phyloP scores from a whole-genome alignment of 2,329 filamentous ascomycete genomes.

The Escovopsis sp. region DNA sequence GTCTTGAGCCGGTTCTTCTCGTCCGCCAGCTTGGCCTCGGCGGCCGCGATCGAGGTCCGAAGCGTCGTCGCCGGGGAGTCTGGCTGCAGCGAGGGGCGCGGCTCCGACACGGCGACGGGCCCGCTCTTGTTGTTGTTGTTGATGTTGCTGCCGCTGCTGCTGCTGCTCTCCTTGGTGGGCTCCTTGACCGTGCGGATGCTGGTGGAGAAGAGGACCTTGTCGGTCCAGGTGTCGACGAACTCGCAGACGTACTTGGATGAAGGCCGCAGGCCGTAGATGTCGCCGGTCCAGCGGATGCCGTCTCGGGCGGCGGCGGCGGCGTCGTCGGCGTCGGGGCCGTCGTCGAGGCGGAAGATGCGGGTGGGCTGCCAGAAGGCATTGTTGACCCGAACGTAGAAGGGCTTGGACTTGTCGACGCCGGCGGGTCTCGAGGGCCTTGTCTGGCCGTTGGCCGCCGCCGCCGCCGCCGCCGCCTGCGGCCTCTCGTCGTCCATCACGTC shows the following conservation, averaged over 20 bases:
- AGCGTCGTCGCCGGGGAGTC: slow-evolving; percentile 66
- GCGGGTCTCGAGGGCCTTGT: slow-evolving; percentile 20
- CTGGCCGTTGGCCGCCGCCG: slow-evolving; percentile 13
- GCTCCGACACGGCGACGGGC: slow-evolving; percentile 20
- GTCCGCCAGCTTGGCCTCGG: slow-evolving; percentile 55
- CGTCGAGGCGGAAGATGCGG: slow-evolving; percentile 43
- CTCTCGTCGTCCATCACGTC: slow-evolving; percentile 23
- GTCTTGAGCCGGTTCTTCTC: slow-evolving; percentile 55
- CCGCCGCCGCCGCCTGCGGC: not conserved
- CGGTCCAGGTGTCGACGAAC: slow-evolving; percentile 54
- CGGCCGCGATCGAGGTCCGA: slow-evolving; percentile 58
- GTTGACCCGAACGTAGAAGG: slow-evolving; percentile 67
- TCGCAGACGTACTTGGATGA: slow-evolving; percentile 67
- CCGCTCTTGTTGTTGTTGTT: slow-evolving; percentile 12
- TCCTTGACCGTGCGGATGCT: slow-evolving; percentile 53
- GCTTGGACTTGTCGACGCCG: slow-evolving; percentile 53
- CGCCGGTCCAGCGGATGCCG: slow-evolving; percentile 52
- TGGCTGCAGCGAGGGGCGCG: slow-evolving; percentile 50
- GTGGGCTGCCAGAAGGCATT: slow-evolving; percentile 69
- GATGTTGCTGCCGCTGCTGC: too few species aligned
- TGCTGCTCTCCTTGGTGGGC: slow-evolving; percentile 14
- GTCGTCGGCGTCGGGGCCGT: slow-evolving; percentile 13
- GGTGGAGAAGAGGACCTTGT: slow-evolving; percentile 53
- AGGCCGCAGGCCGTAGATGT: slow-evolving; percentile 54
- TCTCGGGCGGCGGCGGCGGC: slow-evolving; percentile 13